Base-by-base conservation (phyloP, 148 eudicot genomes). In the Nyssa sinensis region DNA sequence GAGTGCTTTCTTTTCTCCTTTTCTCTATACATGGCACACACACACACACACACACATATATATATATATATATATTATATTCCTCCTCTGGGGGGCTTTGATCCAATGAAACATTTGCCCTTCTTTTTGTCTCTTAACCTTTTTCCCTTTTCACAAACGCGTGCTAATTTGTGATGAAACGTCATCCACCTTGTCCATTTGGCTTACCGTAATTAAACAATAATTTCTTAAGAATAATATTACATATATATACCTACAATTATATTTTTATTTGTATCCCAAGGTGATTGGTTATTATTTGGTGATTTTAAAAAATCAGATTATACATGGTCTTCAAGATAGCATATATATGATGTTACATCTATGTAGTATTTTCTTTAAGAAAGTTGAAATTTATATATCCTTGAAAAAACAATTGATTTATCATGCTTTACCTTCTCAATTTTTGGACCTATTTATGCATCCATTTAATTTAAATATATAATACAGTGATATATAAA, bases 101-200 rank as follows among this genome's bases (percentile, higher is more conserved):
- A 70, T 69, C 51, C 75, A 64, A 53, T 34, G 69, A 70, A 64
- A 51, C 47, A 29, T 49, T n/a, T 23, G 64, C 71, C 64, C 51
- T 44, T 62, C 33, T 41, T 57, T 60, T 62, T 37, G 16, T n/a
- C 27, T 17, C 55, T 31, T 7, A 2, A 19, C 66, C 74, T 6
- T 57, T 70, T 72, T 39, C 53, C 21, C 66, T 60, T 29, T 62
- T 29, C 0, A 69, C 10, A 63, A 59, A 33, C 79, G 74, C 74
- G 69, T 76, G 79, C 72, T 61, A 17, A 35, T 34, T 70, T 19
- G 19, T 51, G 49, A 69, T 69, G n/a, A n/a, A 30, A 69, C 74
- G 62, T 69, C 73, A 28, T 71, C 39, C 53, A 25, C 37, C 10
- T 44, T 44, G 14, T 44, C 51, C 51, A 44, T 44, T 44, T 44